Conservation (phyloP, 2,329 filamentous ascomycete species). For the Curvularia hawaiiensis region DNA sequence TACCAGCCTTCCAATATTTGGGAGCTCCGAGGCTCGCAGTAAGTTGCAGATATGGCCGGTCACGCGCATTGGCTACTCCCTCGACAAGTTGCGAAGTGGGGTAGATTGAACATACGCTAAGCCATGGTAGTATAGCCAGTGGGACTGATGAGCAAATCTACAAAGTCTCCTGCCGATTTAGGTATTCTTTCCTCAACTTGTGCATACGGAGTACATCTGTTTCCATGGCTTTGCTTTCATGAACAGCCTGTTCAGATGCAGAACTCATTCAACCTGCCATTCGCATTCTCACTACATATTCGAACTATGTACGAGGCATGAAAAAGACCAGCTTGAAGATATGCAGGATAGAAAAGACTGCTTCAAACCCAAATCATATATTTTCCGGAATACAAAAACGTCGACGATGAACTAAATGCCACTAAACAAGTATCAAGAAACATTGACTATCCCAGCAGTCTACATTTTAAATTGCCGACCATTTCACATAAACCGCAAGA, state of each 20-base stretch:
- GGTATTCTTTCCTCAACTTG: background rate
- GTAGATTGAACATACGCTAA: conserved; percentile 4
- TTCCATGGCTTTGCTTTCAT: background rate
- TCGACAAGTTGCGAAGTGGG: conserved; percentile 1
- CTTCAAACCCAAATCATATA: too few relatives aligned
- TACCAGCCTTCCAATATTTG: background rate
- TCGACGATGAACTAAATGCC: too few relatives aligned
- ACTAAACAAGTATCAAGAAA: too few relatives aligned
- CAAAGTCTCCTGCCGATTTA: background rate
- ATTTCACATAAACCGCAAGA: background rate
- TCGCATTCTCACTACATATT: background rate
- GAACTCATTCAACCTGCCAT: too few relatives aligned
- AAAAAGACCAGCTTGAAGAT: too few relatives aligned
- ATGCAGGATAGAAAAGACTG: too few relatives aligned
- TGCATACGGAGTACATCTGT: background rate
- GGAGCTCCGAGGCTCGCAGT: background rate
- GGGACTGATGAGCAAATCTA: background rate
- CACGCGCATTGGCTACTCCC: background rate
- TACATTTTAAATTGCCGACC: background rate
- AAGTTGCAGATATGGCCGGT: background rate
- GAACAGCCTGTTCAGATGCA: background rate
- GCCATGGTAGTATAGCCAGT: background rate
- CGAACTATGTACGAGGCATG: too few relatives aligned
- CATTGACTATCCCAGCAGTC: background rate
- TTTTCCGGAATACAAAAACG: too few relatives aligned